These are phyloP conservation scores for Copromyces sp. DNA, from an alignment of 495 filamentous ascomycete species.

Conservation along the genomic window DNA sequence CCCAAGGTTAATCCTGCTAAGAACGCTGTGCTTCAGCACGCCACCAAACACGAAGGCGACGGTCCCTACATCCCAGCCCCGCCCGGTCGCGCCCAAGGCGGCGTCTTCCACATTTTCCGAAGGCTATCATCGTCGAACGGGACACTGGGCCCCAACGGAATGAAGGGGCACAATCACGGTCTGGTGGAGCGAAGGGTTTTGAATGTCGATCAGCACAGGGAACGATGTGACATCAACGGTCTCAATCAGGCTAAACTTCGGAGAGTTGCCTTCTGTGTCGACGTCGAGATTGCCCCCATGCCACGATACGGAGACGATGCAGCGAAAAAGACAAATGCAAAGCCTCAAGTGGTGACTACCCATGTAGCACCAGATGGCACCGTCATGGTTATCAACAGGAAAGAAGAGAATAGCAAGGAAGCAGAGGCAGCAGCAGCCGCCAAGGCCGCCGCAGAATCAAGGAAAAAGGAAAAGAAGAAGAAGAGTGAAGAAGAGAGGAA, in stretches of 20 bases:
- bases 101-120: conserved; percentile 73
- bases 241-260: conserved; percentile 72
- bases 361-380: conserved; percentile 40
- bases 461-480: conserved; percentile 87
- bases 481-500: conserved; percentile 79
- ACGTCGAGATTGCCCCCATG: conserved; percentile 82
- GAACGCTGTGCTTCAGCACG: conserved; percentile 45
- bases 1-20: conserved; percentile 42
- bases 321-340: conserved; percentile 17
- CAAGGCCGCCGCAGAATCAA: conserved; percentile 19
- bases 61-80: conserved; percentile 58
- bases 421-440: conserved; percentile 6
- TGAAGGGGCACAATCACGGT: conserved; percentile 38
- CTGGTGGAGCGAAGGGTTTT: conserved; percentile 68
- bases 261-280: conserved; percentile 87
- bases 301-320: conserved; percentile 42
- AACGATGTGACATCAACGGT: conserved; percentile 69
- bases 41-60: conserved; percentile 36
- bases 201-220: conserved; percentile 72
- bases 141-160: conserved; percentile 23
- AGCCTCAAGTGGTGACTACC: conserved; percentile 43
- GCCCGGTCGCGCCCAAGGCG: conserved; percentile 52
- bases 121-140: conserved; percentile 65
- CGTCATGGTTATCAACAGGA: conserved; percentile 36
- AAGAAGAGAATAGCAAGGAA: conserved; percentile 22